Evolutionary conservation across 495 filamentous ascomycete genomes (phyloP).

Genomic region (Neurospora sp.): DNA sequence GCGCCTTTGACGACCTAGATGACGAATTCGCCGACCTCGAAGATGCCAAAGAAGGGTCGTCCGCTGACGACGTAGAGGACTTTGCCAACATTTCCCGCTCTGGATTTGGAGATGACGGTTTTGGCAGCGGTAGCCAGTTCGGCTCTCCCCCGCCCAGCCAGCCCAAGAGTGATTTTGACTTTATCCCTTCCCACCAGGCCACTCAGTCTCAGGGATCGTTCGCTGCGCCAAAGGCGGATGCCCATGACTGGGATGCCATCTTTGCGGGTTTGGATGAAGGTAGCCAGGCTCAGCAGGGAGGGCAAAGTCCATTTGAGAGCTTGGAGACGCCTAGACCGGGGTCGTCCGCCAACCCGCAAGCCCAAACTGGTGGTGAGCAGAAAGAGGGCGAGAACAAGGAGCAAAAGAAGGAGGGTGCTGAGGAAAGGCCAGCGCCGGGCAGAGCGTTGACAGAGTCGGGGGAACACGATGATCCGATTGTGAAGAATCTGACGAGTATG

Average conservation of each 20-base stretch:
- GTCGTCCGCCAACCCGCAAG: background rate
- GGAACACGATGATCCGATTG: conserved; percentile 80
- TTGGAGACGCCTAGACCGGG: background rate
- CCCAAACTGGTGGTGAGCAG: background rate
- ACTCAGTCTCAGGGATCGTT: background rate
- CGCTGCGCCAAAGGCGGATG: conserved; percentile 22
- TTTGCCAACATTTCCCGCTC: conserved; percentile 56
- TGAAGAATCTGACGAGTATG: conserved; percentile 86
- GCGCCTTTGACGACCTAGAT: conserved; percentile 66
- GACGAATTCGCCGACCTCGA: conserved; percentile 80
- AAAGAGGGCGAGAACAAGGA: background rate
- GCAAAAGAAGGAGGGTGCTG: conserved; percentile 18
- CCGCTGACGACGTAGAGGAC: conserved; percentile 62
- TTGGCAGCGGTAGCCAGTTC: conserved; percentile 37
- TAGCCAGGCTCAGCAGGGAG: conserved; percentile 10
- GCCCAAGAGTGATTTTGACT: conserved; percentile 42
- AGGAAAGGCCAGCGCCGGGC: conserved; percentile 38
- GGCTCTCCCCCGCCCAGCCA: conserved; percentile 39
- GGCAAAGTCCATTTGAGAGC: background rate
- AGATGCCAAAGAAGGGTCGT: conserved; percentile 73
- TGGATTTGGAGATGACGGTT: conserved; percentile 49
- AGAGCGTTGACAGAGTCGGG: conserved; percentile 65
- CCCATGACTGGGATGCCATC: conserved; percentile 91
- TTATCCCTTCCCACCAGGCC: conserved; percentile 16
- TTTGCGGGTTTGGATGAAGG: conserved; percentile 66